Evolutionary conservation across 2,329 filamentous ascomycete species (phyloP).

Genomic region (Penicillium sp.): DNA sequence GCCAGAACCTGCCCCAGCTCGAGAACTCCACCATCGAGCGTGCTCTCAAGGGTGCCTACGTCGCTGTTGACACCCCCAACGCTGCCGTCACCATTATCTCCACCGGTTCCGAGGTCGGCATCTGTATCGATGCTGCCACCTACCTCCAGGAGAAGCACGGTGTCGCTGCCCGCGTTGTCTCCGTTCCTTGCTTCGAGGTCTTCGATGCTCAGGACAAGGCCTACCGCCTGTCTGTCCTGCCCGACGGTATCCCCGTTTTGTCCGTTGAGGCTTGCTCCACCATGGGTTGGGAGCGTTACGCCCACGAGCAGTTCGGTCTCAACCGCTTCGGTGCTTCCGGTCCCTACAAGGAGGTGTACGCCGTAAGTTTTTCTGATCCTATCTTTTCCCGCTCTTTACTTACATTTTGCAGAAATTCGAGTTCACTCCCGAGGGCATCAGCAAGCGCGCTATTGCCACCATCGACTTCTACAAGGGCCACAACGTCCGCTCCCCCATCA

Average conservation of each 20-base stretch:
- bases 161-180: slow-evolving; percentile 87
- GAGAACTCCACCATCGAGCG: slow-evolving; percentile 89
- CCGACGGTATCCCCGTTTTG: slow-evolving; percentile 88
- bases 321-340: slow-evolving; percentile 98
- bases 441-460: slow-evolving; percentile 90
- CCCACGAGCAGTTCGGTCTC: slow-evolving; percentile 98
- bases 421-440: slow-evolving; percentile 94
- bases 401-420: slow-evolving; percentile 78
- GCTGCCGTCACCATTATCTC: slow-evolving; percentile 88
- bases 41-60: slow-evolving; percentile 93
- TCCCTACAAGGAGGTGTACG: slow-evolving; percentile 97
- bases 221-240: slow-evolving; percentile 89
- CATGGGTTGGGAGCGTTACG: slow-evolving; percentile 98
- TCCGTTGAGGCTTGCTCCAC: slow-evolving; percentile 97
- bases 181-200: slow-evolving; percentile 94
- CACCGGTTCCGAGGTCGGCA: slow-evolving; percentile 92
- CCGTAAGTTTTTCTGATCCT: slow-evolving; percentile 55
- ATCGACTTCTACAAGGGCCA: slow-evolving; percentile 97
- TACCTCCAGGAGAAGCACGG: slow-evolving; percentile 85
- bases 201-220: slow-evolving; percentile 94
- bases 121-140: slow-evolving; percentile 91
- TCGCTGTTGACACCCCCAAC: slow-evolving; percentile 77
- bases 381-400: neutral
- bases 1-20: slow-evolving; percentile 97
- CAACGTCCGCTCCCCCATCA: slow-evolving; percentile 90